Base-by-base conservation (phyloP, 108 stramenopile genomes). In the Cyclotella sp. region DNA sequence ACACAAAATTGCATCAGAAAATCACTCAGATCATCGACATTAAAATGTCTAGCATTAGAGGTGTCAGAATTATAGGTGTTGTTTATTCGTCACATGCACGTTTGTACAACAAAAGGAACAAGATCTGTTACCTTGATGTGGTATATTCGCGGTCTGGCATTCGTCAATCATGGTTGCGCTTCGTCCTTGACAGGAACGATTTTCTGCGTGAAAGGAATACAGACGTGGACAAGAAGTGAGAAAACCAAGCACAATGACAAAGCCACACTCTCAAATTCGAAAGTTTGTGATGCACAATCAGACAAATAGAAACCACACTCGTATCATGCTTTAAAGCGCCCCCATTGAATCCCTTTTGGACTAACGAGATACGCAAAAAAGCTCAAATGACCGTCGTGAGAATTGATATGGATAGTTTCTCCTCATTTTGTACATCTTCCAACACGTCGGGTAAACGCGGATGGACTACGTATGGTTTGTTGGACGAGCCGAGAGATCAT, bases 11-110 rank as follows among this genome's bases (percentile, higher is more conserved):
- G 63, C 63, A 64, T 68, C 67, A 68, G 67, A 68, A 68, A 44
- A 53, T 28, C 67, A 68, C 67, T 53, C 67, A 68, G 67, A 68
- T 68, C 67, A 68, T 68, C 67, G 67, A 68, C 51, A 68, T 53
- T 53, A 29, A 30, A 68, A 68, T 68, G 51, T 51, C 67, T 68
- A 53, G 67, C 67, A 68, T 68, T 68, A 68, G 67, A 68, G 67
- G 67, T 68, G 67, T 68, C 67, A 68, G 67, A 68, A 68, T 53
- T 51, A n/a, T 68, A 29, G 67, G 49, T 68, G 67, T 68, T 53
- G 60, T 61, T 68, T 68, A 46, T 64, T 64, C 63, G 11, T 64
- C 63, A 64, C 22, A 47, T 46, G 63, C 63, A 45, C 24, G 34
- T 40, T 14, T 42, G 11, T 62, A 9, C 15, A n/a, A n/a, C n/a